Base-by-base conservation (phyloP, 108 stramenopile genomes). In the Chaetoceros tenuissimus region DNA sequence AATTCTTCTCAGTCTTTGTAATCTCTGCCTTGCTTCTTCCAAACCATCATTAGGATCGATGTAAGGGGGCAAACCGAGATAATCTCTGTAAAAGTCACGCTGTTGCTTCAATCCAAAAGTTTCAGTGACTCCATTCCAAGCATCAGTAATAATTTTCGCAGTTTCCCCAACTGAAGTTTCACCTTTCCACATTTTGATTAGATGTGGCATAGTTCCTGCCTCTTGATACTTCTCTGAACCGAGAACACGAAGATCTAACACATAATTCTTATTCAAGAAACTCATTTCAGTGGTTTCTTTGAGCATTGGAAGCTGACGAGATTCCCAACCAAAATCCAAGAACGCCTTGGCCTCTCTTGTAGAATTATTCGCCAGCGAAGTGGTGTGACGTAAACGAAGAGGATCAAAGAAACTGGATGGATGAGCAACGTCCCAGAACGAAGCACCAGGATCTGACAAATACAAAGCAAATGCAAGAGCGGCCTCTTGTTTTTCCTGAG, bases 361-460 rank as follows among this genome's bases (percentile, higher is more conserved):
- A 3, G 13, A 18, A 25, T 28, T 28, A 26, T 59, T 59, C 23
- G 47, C 19, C 20, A 59, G 21, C n/a, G 58, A 21, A 1, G 25
- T 22, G 1, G 58, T 59, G 58, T 59, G 58, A 24, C 58, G 27
- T 21, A 19, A n/a, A 17, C 58, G 13, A 2, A 59, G 46, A 34
- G 58, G 58, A 21, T 59, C 58, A 3, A 59, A 20, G 46, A 59
- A 59, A 27, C 29, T 31, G 21, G 23, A 44, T n/a, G 44, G 43
- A 17, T 46, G 24, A n/a, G 58, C 58, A n/a, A 59, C 58, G 26
- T 59, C 58, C 58, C 58, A 59, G 21, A 25, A 59, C 13, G 31
- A 28, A 24, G 47, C 58, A 23, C 31, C 58, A 24, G 58, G 58
- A 47, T 59, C 58, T 24, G 31, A 34, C 3, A 59, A 34, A 25